Percentiles rank a stretch among this genome's conserved stretches.
Evolutionary conservation across 2,329 filamentous ascomycete genomes (phyloP).

Genomic region (Pseudogymnoascus sp.): DNA sequence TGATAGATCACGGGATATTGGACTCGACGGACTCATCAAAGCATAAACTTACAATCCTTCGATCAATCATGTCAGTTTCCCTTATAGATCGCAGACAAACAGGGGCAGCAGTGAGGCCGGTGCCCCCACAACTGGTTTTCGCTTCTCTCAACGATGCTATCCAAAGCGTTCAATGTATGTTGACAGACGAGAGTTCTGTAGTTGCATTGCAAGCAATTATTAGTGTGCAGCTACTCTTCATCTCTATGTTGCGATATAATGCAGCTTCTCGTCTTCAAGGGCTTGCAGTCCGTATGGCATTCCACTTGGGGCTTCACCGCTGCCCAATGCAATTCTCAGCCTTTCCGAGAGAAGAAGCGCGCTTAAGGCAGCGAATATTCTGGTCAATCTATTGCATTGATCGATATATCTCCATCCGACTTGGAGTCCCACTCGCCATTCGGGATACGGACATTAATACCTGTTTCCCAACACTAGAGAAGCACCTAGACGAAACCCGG

Average conservation of each 20-base stretch:
- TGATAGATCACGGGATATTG: conserved; percentile 26
- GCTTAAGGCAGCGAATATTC: background rate
- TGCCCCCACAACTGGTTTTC: conserved; percentile 38
- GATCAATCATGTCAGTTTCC: conserved; percentile 42
- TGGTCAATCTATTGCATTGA: conserved; percentile 3
- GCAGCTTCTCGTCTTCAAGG: conserved; percentile 46
- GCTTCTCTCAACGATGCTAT: conserved; percentile 39
- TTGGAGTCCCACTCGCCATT: background rate
- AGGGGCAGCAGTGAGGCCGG: conserved; percentile 7
- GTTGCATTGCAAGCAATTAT: conserved; percentile 40
- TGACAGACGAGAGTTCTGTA: conserved; percentile 38
- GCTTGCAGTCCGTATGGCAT: conserved; percentile 43
- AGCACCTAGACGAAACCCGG: background rate
- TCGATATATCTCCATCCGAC: conserved; percentile 11
- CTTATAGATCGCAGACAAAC: conserved; percentile 41
- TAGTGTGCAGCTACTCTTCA: conserved; percentile 42
- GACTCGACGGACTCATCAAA: conserved; percentile 17
- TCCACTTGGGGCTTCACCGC: conserved; percentile 46
- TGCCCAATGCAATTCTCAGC: conserved; percentile 41
- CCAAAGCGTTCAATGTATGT: conserved; percentile 37
- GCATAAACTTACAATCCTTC: conserved; percentile 35
- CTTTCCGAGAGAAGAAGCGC: background rate
- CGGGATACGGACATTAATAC: background rate
- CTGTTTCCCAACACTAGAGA: background rate
- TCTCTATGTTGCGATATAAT: conserved; percentile 46